phyloP scores from a whole-genome alignment of 306 rosid genomes.

The Cicer chorassanicum region DNA sequence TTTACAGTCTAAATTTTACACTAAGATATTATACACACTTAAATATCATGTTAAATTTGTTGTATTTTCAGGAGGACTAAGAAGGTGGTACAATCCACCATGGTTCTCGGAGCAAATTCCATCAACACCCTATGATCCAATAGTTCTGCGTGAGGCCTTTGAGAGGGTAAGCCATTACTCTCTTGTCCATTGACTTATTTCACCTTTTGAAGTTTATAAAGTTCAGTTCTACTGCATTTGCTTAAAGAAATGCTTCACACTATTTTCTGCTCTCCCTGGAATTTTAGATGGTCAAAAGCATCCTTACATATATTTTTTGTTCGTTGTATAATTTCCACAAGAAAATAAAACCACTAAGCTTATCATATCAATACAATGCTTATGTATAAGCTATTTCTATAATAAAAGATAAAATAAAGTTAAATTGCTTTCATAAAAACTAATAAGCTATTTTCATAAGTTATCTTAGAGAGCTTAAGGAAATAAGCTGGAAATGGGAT shows the following conservation, averaged over 20 bases:
- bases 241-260: slow-evolving; percentile 20
- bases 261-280: slow-evolving; percentile 14
- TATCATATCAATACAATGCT: no score
- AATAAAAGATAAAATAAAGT: no score
- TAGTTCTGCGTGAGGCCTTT: slow-evolving; percentile 70
- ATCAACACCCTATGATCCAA: slow-evolving; percentile 72
- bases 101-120: slow-evolving; percentile 83
- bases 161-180: slow-evolving; percentile 66
- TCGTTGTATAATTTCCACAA: slow-evolving; percentile 1
- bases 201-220: not conserved
- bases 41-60: slow-evolving; percentile 26
- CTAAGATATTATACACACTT: not conserved
- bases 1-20: slow-evolving; percentile 23
- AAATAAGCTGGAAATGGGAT: no score
- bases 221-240: slow-evolving; percentile 33
- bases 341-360: slow-evolving; percentile 27
- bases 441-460: no score
- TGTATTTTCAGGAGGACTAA: slow-evolving; percentile 68
- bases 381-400: no score
- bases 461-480: no score
- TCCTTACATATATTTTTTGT: not conserved
- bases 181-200: slow-evolving; percentile 6
- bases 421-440: no score
- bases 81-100: slow-evolving; percentile 96
- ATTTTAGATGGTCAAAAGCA: slow-evolving; percentile 24